These are phyloP conservation scores for Tolypocladium album DNA, from an alignment of 2,329 filamentous ascomycete species.

Conservation along the genomic window DNA sequence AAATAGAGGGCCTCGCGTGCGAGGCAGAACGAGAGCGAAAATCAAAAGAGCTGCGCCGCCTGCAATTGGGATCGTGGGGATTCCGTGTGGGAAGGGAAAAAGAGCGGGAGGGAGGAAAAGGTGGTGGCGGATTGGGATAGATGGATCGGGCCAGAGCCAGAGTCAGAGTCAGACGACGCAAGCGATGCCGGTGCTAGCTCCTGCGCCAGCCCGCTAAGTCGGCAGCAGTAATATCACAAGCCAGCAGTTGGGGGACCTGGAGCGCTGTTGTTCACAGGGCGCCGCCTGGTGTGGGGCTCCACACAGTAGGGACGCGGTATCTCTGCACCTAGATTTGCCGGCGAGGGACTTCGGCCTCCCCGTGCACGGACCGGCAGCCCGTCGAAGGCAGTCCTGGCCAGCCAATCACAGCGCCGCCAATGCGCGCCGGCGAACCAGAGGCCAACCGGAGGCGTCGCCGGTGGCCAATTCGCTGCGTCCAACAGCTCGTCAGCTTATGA, in stretches of 20 bases:
- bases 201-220: not conserved
- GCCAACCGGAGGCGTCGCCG: not conserved
- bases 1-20: not conserved
- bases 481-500: not conserved
- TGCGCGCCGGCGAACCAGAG: not conserved
- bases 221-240: not conserved
- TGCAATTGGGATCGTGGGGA: not conserved
- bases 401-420: not conserved
- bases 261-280: not conserved
- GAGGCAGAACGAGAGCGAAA: not conserved
- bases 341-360: not conserved
- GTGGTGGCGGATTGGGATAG: not conserved
- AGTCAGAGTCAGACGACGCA: not conserved
- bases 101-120: not conserved
- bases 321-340: not conserved
- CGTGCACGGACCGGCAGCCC: not conserved
- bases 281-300: not conserved
- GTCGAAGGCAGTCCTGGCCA: not conserved
- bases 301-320: not conserved
- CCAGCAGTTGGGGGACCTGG: not conserved
- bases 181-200: not conserved
- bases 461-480: not conserved
- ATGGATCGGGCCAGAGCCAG: not conserved
- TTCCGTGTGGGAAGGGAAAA: not conserved
- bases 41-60: not conserved